Base-by-base conservation (phyloP, 768 basidiomycete species). In the Suillus fuscotomentosus region DNA sequence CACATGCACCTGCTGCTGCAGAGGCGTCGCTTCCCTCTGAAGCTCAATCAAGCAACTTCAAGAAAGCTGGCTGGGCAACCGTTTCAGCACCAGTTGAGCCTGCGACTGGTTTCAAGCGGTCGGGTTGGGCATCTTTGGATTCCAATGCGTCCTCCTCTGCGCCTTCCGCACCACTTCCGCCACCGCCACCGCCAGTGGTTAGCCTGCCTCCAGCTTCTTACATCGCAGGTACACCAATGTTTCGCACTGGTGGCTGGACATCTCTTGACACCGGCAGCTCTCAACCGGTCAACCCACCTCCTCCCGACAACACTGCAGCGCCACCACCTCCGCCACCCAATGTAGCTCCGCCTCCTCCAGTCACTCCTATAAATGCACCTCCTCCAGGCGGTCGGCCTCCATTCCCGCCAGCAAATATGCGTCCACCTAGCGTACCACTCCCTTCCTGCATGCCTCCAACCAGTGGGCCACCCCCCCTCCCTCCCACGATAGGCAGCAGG, bases 191-290 rank as follows among this genome's bases (percentile, higher is more conserved):
- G 60, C 55, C 31, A 31, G 39, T 62, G n/a, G 39, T 70, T 66
- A 34, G 50, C n/a, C 39, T 54, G 20, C 56, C 61, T n/a, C 20
- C 71, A 50, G 68, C 73, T 3, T 63, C 67, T 36, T 55, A 68
- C 48, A 41, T 24, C 67, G 41, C 65, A 64, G 68, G 64, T 68
- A 56, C 82, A 31, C 82, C 87, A 20, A 68, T 78, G 11, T 90
- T 89, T 72, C 81, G 86, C 53, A 79, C 83, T 13, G 88, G 81
- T 55, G 89, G 90, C 20, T 90, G 87, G 85, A 86, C 88, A 10
- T 84, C 85, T 42, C 78, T 91, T 31, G 90, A 89, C 65, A 82
- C 82, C 3, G 77, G 81, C 24, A 80, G 72, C 63, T 75, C 75
- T 31, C 74, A 74, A 41, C 42, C 71, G 3, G 60, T 67, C 17